Conservation (phyloP, 179 eudicot genomes). For the Silene noctiflora region DNA sequence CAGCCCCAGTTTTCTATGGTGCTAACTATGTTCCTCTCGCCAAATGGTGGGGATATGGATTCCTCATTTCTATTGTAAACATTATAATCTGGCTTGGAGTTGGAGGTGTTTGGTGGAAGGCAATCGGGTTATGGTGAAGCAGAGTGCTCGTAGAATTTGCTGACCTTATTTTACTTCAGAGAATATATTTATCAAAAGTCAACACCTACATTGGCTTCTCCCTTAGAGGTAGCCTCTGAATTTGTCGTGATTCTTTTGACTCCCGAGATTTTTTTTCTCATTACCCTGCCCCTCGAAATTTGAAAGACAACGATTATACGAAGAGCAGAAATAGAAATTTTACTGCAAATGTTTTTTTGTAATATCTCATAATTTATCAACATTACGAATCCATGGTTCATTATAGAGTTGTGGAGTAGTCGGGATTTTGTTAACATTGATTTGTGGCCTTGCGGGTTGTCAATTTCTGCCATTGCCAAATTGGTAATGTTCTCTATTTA, state of each 20-base stretch:
- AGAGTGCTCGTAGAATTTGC: conserved; percentile 17
- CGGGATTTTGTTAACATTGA: neutral
- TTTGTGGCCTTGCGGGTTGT: neutral
- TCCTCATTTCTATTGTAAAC: conserved; percentile 77
- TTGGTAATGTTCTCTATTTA: conserved; percentile 6
- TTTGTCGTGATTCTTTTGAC: conserved; percentile 28
- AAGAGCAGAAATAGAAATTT: conserved; percentile 18
- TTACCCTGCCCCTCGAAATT: conserved; percentile 8
- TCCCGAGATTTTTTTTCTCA: neutral
- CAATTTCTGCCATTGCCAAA: neutral
- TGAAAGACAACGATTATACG: conserved; percentile 17
- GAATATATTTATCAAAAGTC: neutral
- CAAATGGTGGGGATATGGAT: conserved; percentile 96
- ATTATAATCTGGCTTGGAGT: conserved; percentile 91
- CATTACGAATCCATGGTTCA: conserved; percentile 3
- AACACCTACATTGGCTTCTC: conserved; percentile 16
- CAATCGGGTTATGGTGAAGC: conserved; percentile 73
- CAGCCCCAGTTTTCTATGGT: conserved; percentile 94
- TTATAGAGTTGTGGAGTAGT: neutral
- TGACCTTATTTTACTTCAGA: conserved; percentile 24
- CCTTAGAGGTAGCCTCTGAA: conserved; percentile 29
- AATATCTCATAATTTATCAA: conserved; percentile 8
- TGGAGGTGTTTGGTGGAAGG: conserved; percentile 97
- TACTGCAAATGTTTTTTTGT: conserved; percentile 19
- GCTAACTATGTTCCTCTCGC: conserved; percentile 90